Conservation (phyloP, 2,329 filamentous ascomycete species). For the Cladophialophora yegresii region DNA sequence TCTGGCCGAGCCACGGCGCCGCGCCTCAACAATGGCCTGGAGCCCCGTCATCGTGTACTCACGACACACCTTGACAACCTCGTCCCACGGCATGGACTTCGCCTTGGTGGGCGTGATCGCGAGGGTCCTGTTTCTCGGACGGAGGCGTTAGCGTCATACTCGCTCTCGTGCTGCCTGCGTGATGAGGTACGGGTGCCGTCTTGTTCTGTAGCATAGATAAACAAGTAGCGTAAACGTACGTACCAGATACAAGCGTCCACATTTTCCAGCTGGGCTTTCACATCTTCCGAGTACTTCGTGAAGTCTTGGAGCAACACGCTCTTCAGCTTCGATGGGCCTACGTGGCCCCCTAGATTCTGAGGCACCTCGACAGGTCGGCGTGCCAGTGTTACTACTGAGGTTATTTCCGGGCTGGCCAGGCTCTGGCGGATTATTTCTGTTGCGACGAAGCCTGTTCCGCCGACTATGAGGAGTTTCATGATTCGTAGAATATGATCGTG, state of each 20-base stretch:
- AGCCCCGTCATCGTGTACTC: slow-evolving; percentile 44
- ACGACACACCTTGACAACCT: slow-evolving; percentile 48
- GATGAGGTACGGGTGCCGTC: too few species aligned
- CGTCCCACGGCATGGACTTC: slow-evolving; percentile 40
- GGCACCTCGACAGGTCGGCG: slow-evolving; percentile 33
- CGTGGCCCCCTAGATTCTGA: slow-evolving; percentile 9
- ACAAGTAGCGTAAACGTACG: background rate
- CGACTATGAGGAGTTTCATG: slow-evolving; percentile 45
- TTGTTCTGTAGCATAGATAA: too few species aligned
- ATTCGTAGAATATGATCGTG: background rate
- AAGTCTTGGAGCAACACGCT: slow-evolving; percentile 41
- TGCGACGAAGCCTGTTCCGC: slow-evolving; percentile 43
- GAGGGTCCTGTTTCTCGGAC: slow-evolving; percentile 41
- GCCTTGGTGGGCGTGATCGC: slow-evolving; percentile 48
- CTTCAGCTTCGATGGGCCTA: slow-evolving; percentile 40
- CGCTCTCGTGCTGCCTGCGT: background rate
- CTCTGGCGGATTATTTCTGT: slow-evolving; percentile 44
- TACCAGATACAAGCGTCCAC: slow-evolving; percentile 47
- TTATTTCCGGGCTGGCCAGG: slow-evolving; percentile 38
- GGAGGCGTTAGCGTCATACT: background rate
- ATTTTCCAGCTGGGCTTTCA: slow-evolving; percentile 39
- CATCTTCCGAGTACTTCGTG: slow-evolving; percentile 40
- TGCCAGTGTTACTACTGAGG: slow-evolving; percentile 39
- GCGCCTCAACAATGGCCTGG: slow-evolving; percentile 43
- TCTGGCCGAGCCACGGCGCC: slow-evolving; percentile 21